Base-by-base conservation (phyloP, 2,329 filamentous ascomycete species). In the Aureobasidium sp. region DNA sequence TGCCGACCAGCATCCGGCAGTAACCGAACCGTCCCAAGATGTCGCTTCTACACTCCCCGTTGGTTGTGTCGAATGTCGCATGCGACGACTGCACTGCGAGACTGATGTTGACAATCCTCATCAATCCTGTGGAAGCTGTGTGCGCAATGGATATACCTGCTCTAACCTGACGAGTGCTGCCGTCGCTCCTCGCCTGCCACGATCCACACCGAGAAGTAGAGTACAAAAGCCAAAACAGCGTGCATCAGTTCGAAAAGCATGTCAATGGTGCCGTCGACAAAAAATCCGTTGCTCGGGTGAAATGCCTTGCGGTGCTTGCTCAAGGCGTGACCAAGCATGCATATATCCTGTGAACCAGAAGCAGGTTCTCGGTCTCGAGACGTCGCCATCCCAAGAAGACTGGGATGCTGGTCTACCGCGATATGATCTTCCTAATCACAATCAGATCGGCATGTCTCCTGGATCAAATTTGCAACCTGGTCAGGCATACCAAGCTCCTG, bases 41-140 rank as follows among this genome's bases (percentile, higher is more conserved):
- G n/a, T n/a, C 10, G 25, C 35, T 6, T 12, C 34, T 24, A 24
- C 35, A 11, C 6, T 25, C 32, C 16, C 24, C 7, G 47, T 50
- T 50, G 47, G 47, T 5, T 50, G 47, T 24, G 47, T 50, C 30
- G 47, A 50, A 29, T 50, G 47, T 32, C 47, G 47, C 27, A 50
- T 35, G 7, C 47, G 47, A 32, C 34, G 34, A 50, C 25, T 50
- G 24, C 17, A 50, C 6, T 50, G 47, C 24, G 47, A 50, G 17
- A 50, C 17, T 14, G 47, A 50, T 24, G 30, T 14, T 12, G 34
- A 24, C 11, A 32, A 50, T n/a, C 47, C 47, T 50, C 35, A 35
- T 6, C 35, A 50, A 24, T 16, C 47, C 11, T 50, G 47, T 16
- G 47, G 47, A 6, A 50, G 47, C 14, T 50, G 47, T 16, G 34